phyloP scores from a whole-genome alignment of 805 yeast species.

The Nakazawaea wyomingensis region DNA sequence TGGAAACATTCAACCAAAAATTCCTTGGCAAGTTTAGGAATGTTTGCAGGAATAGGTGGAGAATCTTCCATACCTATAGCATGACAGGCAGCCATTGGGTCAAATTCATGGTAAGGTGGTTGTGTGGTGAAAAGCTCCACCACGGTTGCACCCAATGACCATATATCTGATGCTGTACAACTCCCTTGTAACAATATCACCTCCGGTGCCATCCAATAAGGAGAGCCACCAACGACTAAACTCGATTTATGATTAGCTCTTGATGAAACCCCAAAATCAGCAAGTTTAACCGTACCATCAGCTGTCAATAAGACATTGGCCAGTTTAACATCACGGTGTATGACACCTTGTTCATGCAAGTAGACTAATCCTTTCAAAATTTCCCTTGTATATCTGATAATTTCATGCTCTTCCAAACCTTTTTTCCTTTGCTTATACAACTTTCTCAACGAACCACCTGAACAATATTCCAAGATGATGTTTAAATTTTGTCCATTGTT shows the following conservation, averaged over 20 bases:
- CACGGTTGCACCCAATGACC: slow-evolving; percentile 95
- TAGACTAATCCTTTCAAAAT: slow-evolving; percentile 58
- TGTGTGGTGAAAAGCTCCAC: slow-evolving; percentile 79
- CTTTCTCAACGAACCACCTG: slow-evolving; percentile 61
- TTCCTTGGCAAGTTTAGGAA: slow-evolving; percentile 41
- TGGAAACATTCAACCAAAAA: slow-evolving; percentile 66
- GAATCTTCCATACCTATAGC: slow-evolving; percentile 74
- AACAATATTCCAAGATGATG: slow-evolving; percentile 59
- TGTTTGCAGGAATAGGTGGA: slow-evolving; percentile 59
- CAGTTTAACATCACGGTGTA: slow-evolving; percentile 75
- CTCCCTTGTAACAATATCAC: slow-evolving; percentile 80
- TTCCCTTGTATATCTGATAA: slow-evolving; percentile 44
- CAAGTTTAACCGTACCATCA: slow-evolving; percentile 61
- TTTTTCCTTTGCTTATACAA: slow-evolving; percentile 42
- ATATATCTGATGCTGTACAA: slow-evolving; percentile 82
- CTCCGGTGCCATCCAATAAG: slow-evolving; percentile 99
- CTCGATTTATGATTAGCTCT: slow-evolving; percentile 22
- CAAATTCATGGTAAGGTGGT: slow-evolving; percentile 80
- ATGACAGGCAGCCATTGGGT: slow-evolving; percentile 75
- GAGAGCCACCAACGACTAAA: slow-evolving; percentile 69
- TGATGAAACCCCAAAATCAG: slow-evolving; percentile 77
- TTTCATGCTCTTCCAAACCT: slow-evolving; percentile 50
- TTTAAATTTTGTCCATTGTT: slow-evolving; percentile 46
- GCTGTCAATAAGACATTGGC: slow-evolving; percentile 63
- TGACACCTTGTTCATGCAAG: slow-evolving; percentile 67